Evolutionary conservation across 331 rosid genomes (phyloP).

Genomic region (Erythrophleum ivorense): DNA sequence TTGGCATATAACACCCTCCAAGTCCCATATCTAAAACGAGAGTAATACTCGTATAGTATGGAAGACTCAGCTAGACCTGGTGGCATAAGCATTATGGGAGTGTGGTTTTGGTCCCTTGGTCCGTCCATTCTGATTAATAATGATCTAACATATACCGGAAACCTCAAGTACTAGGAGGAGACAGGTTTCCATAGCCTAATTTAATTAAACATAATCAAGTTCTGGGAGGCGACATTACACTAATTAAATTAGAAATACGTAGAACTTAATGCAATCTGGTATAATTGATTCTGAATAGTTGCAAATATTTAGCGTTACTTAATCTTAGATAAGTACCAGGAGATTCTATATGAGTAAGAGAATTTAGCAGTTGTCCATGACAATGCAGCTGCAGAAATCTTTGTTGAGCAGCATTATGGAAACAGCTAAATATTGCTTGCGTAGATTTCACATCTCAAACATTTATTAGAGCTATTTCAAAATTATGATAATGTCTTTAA

Average conservation of each 20-base stretch:
- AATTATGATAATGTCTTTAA: constrained; percentile 3
- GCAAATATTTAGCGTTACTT: background rate
- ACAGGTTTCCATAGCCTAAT: background rate
- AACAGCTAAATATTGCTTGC: too few species aligned
- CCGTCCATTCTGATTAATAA: background rate
- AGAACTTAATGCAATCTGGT: background rate
- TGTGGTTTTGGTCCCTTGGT: constrained; percentile 10
- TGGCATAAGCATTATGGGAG: constrained; percentile 13
- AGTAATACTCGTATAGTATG: background rate
- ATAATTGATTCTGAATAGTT: background rate
- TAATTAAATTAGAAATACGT: background rate
- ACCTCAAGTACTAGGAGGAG: background rate
- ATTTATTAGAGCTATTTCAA: background rate
- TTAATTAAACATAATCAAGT: background rate
- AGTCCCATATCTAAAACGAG: background rate
- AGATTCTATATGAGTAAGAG: background rate
- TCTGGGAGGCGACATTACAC: background rate
- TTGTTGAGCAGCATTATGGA: too few species aligned
- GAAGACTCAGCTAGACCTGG: background rate
- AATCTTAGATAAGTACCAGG: background rate
- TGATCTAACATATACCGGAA: background rate
- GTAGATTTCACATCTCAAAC: background rate
- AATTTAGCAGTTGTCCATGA: background rate
- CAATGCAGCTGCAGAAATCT: background rate
- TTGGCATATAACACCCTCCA: constrained; percentile 8